These are phyloP conservation scores for Phaffia rhodozyma DNA, from an alignment of 1,284 basidiomycete genomes.

Conservation along the genomic window DNA sequence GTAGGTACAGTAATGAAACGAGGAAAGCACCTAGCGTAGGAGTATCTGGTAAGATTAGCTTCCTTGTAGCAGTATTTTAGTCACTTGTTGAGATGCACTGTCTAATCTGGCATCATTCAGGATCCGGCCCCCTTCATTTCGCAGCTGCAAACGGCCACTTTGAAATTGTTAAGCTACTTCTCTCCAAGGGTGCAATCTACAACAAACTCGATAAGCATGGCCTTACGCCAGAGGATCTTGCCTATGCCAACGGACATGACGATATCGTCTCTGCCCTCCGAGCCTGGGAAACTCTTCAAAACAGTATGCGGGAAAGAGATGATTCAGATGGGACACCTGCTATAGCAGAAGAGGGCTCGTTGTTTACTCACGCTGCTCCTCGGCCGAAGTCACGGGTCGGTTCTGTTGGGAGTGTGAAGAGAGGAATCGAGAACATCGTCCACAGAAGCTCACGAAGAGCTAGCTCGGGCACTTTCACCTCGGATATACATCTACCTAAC, in stretches of 20 bases:
- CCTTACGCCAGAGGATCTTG: slow-evolving; percentile 51
- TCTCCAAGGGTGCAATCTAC: slow-evolving; percentile 65
- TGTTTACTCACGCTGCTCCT: not conserved
- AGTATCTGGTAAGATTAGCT: slow-evolving; percentile 38
- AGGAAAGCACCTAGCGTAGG: slow-evolving; percentile 53
- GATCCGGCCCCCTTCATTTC: slow-evolving; percentile 87
- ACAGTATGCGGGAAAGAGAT: slow-evolving; percentile 6
- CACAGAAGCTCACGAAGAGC: not conserved
- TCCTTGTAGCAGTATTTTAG: not conserved
- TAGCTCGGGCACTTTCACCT: not conserved
- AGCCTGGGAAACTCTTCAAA: slow-evolving; percentile 26
- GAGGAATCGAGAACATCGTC: slow-evolving; percentile 4
- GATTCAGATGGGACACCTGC: not conserved
- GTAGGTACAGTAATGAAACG: slow-evolving; percentile 55
- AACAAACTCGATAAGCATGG: slow-evolving; percentile 62
- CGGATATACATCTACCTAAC: not conserved
- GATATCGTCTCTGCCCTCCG: slow-evolving; percentile 35
- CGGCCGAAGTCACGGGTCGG: not conserved
- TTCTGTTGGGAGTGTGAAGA: not conserved
- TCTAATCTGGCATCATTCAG: slow-evolving; percentile 37
- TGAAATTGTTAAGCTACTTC: slow-evolving; percentile 56
- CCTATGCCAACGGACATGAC: slow-evolving; percentile 36
- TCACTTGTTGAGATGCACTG: not conserved
- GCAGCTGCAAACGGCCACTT: slow-evolving; percentile 83
- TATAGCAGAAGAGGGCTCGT: not conserved